phyloP scores from a whole-genome alignment of 2,329 filamentous ascomycete species.

The Cryoendolithus antarcticus region DNA sequence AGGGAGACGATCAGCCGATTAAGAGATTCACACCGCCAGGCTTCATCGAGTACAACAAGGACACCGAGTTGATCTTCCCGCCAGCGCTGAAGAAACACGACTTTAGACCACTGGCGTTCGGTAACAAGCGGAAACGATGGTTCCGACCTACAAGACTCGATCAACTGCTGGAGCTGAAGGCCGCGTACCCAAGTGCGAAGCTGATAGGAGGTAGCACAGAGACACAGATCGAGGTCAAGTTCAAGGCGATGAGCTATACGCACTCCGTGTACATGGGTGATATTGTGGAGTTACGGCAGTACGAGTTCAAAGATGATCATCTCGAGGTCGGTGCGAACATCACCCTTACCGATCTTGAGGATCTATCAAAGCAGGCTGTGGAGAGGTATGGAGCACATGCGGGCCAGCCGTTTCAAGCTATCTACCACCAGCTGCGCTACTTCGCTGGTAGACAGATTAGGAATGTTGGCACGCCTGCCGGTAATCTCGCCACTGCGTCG shows the following conservation, averaged over 20 bases:
- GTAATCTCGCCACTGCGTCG: conserved; percentile 86
- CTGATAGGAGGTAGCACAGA: conserved; percentile 93
- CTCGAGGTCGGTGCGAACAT: conserved; percentile 93
- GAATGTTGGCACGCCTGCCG: conserved; percentile 93
- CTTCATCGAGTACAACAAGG: conserved; percentile 87
- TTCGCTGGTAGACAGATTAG: conserved; percentile 93
- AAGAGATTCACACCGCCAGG: conserved; percentile 70
- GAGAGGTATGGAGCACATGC: conserved; percentile 59
- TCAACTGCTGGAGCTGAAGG: conserved; percentile 87
- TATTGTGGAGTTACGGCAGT: conserved; percentile 77
- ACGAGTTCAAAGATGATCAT: conserved; percentile 63
- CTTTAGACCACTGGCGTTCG: conserved; percentile 71
- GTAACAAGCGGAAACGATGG: conserved; percentile 91
- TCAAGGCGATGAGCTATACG: conserved; percentile 85
- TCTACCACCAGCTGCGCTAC: conserved; percentile 85
- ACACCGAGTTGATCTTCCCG: conserved; percentile 92
- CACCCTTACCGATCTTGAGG: conserved; percentile 78
- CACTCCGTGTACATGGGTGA: conserved; percentile 88
- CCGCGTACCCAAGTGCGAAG: conserved; percentile 70
- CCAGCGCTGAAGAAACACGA: conserved; percentile 72
- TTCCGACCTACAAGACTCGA: conserved; percentile 76
- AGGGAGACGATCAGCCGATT: conserved; percentile 33
- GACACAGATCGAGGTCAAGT: conserved; percentile 96
- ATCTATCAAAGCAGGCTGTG: conserved; percentile 67
- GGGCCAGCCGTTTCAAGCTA: conserved; percentile 76